A percentile compares a stretch with the other conserved stretches of the same genome.
Evolutionary conservation across 306 rosid genomes (phyloP).

Genomic region (Cicer chorassanicum): DNA sequence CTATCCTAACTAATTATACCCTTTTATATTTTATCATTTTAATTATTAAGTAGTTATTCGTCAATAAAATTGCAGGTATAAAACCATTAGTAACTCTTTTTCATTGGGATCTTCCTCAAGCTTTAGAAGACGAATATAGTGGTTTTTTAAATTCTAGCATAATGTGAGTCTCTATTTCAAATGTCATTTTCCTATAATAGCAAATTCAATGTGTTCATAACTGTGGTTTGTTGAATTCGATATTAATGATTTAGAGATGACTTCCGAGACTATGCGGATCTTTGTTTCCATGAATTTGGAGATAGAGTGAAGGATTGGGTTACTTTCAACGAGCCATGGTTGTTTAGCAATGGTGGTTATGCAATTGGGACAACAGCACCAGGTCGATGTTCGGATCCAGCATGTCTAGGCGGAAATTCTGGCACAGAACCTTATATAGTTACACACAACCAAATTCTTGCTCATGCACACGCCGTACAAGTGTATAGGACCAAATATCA

Average conservation of each 20-base stretch:
- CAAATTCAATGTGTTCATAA: too few species aligned
- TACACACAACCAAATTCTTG: background rate
- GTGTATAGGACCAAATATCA: constrained; percentile 19
- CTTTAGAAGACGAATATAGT: constrained; percentile 55
- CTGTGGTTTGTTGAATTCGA: too few species aligned
- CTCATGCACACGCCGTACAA: constrained; percentile 12
- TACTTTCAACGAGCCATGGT: constrained; percentile 59
- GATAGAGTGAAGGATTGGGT: constrained; percentile 60
- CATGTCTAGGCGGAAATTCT: constrained; percentile 17
- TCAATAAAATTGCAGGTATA: constrained; percentile 33
- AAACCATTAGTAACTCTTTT: constrained; percentile 3
- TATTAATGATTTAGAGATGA: background rate
- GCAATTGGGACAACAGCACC: constrained; percentile 35
- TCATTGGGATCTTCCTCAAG: constrained; percentile 65
- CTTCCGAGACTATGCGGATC: constrained; percentile 20
- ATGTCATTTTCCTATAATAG: too few species aligned
- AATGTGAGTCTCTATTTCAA: background rate
- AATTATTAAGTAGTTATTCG: too few species aligned
- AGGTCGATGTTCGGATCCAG: background rate
- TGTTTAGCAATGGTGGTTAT: constrained; percentile 41
- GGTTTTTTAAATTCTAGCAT: constrained; percentile 49
- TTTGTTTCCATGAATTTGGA: constrained; percentile 51
- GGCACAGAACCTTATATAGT: background rate
- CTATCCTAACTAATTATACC: background rate
- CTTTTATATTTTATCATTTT: background rate